phyloP scores from a whole-genome alignment of 2,329 filamentous ascomycete genomes.

The Talaromyces amestolkiae region DNA sequence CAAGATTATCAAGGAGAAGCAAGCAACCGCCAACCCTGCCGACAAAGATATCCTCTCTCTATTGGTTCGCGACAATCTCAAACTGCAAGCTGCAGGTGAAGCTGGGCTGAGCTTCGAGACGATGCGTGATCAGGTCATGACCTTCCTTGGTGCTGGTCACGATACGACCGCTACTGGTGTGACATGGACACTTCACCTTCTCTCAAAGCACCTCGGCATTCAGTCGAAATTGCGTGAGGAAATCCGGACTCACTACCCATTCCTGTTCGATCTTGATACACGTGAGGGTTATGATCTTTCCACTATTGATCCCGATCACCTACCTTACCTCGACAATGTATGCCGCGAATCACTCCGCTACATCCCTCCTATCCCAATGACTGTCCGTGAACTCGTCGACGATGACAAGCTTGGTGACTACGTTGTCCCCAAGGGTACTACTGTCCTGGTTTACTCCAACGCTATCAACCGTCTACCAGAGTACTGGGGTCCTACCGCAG shows the following conservation, averaged over 20 bases:
- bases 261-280: conserved; percentile 38
- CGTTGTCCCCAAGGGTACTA: conserved; percentile 43
- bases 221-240: conserved; percentile 43
- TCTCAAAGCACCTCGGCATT: conserved; percentile 41
- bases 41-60: conserved; percentile 44
- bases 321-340: conserved; percentile 49
- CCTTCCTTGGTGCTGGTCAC: conserved; percentile 45
- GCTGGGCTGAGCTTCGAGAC: conserved; percentile 38
- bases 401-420: conserved; percentile 43
- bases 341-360: conserved; percentile 49
- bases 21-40: conserved; percentile 32
- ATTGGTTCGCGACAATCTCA: conserved; percentile 44
- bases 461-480: conserved; percentile 41
- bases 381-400: conserved; percentile 42
- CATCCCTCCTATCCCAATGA: conserved; percentile 49
- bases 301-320: conserved; percentile 38
- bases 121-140: conserved; percentile 40
- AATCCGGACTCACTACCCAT: conserved; percentile 37
- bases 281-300: conserved; percentile 32
- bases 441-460: conserved; percentile 46
- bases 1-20: conserved; percentile 37
- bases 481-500: conserved; percentile 44
- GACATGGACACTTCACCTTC: conserved; percentile 45
- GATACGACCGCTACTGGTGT: conserved; percentile 48
- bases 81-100: conserved; percentile 39